Base-by-base conservation (phyloP, 345 rosid species). In the Ricinus communis region DNA sequence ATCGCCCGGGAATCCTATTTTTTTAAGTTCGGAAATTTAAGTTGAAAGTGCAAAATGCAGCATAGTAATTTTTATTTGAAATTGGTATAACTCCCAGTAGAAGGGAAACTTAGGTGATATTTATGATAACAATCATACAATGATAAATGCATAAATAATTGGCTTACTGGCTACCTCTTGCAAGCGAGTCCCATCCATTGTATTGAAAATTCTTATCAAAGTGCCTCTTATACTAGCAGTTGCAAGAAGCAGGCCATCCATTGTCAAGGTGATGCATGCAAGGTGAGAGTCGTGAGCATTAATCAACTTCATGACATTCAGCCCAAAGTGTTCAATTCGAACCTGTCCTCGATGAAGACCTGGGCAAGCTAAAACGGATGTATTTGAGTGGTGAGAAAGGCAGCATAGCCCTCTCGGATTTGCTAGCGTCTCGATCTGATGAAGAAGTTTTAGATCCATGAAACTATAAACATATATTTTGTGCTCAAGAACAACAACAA, bases 191-290 rank as follows among this genome's bases (percentile, higher is more conserved):
- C 98, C 98, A 62, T 94, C 98, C 89, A 94, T 78, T 11, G 97
- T 91, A 81, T 91, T 94, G 82, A 88, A 94, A 72, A 94, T 91
- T 84, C 98, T 85, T 54, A 88, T 84, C 82, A 94, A 82, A 40
- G 97, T 94, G 62, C 97, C 98, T 80, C 79, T 91, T 46, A 87
- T 82, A 81, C 97, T 94, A 28, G 97, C 96, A 74, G 96, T 94
- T 18, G 97, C 97, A 38, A 94, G 96, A 67, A 94, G 89, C 55
- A 90, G 75, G 74, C 97, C 98, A 79, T 94, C 98, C 85, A 83
- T 62, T 18, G 98, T 90, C 85, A 94, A 70, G 75, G 93, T 88
- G 69, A 94, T 68, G 80, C 95, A 90, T 13, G 97, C 91, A 21
- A 90, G 81, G 53, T 85, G 85, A 63, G 96, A 84, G 74, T 88